A percentile compares a stretch with the other conserved stretches of the same genome.
Conservation (phyloP, 2,329 filamentous ascomycete species). For the Talaromyces sp. region DNA sequence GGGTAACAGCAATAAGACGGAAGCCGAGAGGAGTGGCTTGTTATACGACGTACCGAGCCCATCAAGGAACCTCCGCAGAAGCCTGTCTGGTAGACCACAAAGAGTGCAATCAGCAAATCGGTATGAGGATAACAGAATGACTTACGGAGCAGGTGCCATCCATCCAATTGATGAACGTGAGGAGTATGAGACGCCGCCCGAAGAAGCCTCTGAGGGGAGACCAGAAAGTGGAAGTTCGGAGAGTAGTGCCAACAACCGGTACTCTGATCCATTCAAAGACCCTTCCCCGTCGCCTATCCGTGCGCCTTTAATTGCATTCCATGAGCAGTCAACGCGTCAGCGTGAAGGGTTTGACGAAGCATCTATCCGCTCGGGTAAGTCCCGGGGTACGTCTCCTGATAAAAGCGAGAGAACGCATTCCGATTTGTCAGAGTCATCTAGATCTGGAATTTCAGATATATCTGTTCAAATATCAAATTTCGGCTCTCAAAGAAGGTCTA, state of each 20-base stretch:
- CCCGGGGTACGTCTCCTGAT: slow-evolving; percentile 45
- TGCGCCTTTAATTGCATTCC: slow-evolving; percentile 19
- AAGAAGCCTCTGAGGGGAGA: slow-evolving; percentile 15
- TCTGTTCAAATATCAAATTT: slow-evolving; percentile 21
- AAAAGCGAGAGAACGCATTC: slow-evolving; percentile 56
- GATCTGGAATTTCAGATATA: slow-evolving; percentile 41
- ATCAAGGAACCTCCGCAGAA: slow-evolving; percentile 37
- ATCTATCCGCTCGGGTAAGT: slow-evolving; percentile 23
- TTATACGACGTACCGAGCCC: slow-evolving; percentile 41
- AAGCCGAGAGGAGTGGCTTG: slow-evolving; percentile 42
- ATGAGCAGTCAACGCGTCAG: slow-evolving; percentile 11
- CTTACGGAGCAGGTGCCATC: slow-evolving; percentile 52
- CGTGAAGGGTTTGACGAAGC: slow-evolving; percentile 8
- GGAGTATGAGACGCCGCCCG: slow-evolving; percentile 49
- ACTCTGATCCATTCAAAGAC: slow-evolving; percentile 29
- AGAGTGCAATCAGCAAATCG: slow-evolving; percentile 36
- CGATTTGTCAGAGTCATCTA: slow-evolving; percentile 53
- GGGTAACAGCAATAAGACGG: slow-evolving; percentile 27
- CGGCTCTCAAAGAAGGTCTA: slow-evolving; percentile 37
- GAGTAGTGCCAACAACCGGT: slow-evolving; percentile 15
- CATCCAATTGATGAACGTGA: slow-evolving; percentile 62
- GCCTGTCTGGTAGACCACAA: slow-evolving; percentile 33
- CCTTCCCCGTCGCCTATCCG: slow-evolving; percentile 22
- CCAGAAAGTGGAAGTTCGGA: slow-evolving; percentile 22
- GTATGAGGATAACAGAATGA: slow-evolving; percentile 49